Conservation (phyloP, 805 yeast species). For the Maudiozyma bulderi region DNA sequence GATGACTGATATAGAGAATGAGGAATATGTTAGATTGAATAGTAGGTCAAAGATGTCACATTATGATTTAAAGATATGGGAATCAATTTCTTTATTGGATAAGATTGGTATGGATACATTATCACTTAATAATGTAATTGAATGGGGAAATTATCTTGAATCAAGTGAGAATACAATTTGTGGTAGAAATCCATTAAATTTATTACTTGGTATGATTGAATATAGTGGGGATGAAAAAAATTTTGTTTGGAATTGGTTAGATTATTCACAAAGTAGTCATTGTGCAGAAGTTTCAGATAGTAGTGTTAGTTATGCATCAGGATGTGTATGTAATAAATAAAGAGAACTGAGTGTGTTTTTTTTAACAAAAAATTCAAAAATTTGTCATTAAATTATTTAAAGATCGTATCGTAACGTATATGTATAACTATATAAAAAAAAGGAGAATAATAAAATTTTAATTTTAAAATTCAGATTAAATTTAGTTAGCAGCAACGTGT, state of each 20-base stretch:
- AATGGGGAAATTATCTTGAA: conserved; percentile 60
- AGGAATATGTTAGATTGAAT: conserved; percentile 24
- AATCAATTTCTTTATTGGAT: conserved; percentile 70
- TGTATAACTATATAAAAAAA: conserved; percentile 1
- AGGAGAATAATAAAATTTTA: background rate
- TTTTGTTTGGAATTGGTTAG: conserved; percentile 55
- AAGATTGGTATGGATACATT: conserved; percentile 52
- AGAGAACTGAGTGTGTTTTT: background rate
- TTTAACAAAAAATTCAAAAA: background rate
- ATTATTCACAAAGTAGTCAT: conserved; percentile 66
- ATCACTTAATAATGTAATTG: background rate
- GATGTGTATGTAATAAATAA: conserved; percentile 33
- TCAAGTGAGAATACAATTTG: conserved; percentile 83
- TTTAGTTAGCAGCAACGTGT: conserved; percentile 39
- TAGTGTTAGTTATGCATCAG: conserved; percentile 90
- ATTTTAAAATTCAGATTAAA: background rate
- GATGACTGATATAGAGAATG: conserved; percentile 25
- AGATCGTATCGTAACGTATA: conserved; percentile 1
- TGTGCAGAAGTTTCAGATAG: conserved; percentile 45
- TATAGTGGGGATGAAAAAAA: conserved; percentile 5
- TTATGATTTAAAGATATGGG: conserved; percentile 43
- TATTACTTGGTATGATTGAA: conserved; percentile 44
- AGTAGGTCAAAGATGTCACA: conserved; percentile 21
- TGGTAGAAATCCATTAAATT: conserved; percentile 75
- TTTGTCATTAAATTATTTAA: conserved; percentile 3